Base-by-base conservation (phyloP, 2,329 filamentous ascomycete species). In the Fragosphaeria purpurea region DNA sequence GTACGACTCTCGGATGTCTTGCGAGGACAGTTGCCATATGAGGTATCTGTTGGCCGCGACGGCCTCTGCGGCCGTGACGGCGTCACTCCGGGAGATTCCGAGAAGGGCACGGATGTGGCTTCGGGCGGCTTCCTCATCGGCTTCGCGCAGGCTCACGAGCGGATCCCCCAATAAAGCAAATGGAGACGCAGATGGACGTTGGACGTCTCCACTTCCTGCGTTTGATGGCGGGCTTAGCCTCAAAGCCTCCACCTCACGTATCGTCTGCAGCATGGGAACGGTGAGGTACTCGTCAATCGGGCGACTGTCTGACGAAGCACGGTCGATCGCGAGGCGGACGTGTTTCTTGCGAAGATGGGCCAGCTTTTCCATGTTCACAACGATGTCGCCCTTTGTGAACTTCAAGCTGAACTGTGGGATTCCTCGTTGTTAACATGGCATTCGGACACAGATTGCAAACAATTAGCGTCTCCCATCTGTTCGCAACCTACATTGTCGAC, bases 321-420 rank as follows among this genome's bases (percentile, higher is more conserved):
- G 41, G 7, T 55, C 37, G 7, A 59, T 50, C 1, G 61, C 55
- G 4, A 48, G 53, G 3, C 50, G 51, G 9, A 60, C 52, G 50
- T 66, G 63, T 32, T 59, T 57, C n/a, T 56, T 56, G 42, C 96
- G 88, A 46, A 97, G 76, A 64, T 83, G 88, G 59, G 80, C 77
- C 12, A 97, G 75, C 63, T 97, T 98, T 46, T 82, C 80, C 47
- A 83, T 77, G 22, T 85, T 82, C 13, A 96, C 87, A 11, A 85
- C 84, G 6, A 90, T 88, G 63, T 96, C 90, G 8, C 91, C 91
- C 59, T 85, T 87, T 4, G 89, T 97, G 67, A 96, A 94, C 61
- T 88, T 89, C 57, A 95, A 75, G 44, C 83, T 81, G 63, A 96
- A 91, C 78, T 88, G 53, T 12, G 42, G 9, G 4, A 22, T 22